These are phyloP conservation scores for Dacryopinax spathularia DNA, from an alignment of 768 basidiomycete species.

Conservation along the genomic window DNA sequence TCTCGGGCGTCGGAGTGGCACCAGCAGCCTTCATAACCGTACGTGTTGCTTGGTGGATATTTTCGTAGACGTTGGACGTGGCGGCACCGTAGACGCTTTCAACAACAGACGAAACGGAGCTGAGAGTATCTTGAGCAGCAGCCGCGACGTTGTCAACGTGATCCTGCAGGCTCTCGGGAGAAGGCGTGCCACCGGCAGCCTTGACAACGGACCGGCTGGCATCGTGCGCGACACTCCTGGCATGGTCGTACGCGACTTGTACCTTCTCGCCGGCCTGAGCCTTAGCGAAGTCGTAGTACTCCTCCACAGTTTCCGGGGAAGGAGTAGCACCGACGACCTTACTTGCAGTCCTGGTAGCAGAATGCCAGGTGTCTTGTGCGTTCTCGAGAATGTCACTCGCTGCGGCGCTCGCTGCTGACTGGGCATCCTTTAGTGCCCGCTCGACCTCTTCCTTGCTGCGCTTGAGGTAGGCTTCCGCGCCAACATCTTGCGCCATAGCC, in stretches of 20 bases:
- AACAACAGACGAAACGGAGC: background rate
- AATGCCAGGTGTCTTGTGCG: background rate
- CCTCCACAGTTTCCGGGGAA: background rate
- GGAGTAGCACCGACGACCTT: background rate
- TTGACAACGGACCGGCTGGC: conserved; percentile 14
- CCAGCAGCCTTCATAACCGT: background rate
- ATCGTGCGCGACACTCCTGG: conserved; percentile 13
- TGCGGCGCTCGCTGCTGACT: background rate
- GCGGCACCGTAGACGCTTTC: background rate
- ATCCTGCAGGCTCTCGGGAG: background rate
- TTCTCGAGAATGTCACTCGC: background rate
- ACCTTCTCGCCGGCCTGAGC: background rate
- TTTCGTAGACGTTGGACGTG: background rate
- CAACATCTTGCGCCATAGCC: background rate
- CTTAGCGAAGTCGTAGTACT: background rate
- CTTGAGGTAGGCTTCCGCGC: background rate
- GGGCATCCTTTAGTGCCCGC: background rate
- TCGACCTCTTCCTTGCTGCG: background rate
- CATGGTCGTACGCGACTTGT: conserved; percentile 2
- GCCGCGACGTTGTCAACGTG: background rate
- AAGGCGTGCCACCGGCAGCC: background rate
- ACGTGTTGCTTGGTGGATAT: background rate
- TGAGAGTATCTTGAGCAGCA: background rate
- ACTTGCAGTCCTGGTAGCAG: background rate
- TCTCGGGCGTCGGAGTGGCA: background rate